A percentile compares a stretch with the other conserved stretches of the same genome.
phyloP scores from a whole-genome alignment of 192 early-diverging fungal species.

The Umbelopsis ramanniana region DNA sequence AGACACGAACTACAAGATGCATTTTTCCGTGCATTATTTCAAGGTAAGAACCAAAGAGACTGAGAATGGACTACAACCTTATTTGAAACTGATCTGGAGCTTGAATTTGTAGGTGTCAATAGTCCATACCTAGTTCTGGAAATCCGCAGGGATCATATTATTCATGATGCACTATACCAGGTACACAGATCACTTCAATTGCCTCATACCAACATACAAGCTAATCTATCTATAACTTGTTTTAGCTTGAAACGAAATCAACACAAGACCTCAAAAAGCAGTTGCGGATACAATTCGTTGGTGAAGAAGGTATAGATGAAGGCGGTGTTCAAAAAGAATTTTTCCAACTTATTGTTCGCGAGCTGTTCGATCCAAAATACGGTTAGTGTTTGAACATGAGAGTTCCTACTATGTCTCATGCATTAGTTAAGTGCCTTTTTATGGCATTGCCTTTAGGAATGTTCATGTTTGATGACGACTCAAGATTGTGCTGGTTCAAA shows the following conservation, averaged over 20 bases:
- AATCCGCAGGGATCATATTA: constrained; percentile 71
- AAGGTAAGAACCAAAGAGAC: constrained; percentile 25
- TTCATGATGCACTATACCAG: constrained; percentile 67
- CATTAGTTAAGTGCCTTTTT: background rate
- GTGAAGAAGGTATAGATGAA: constrained; percentile 93
- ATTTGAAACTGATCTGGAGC: background rate
- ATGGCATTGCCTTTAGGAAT: constrained; percentile 42
- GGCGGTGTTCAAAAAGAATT: constrained; percentile 96
- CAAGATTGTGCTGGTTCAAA: constrained; percentile 85
- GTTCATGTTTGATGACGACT: constrained; percentile 82
- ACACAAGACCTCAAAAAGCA: constrained; percentile 89
- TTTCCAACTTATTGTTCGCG: constrained; percentile 87
- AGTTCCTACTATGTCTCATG: background rate
- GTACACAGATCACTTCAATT: constrained; percentile 3
- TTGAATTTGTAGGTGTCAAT: constrained; percentile 51
- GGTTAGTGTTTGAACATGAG: constrained; percentile 47
- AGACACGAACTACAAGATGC: constrained; percentile 73
- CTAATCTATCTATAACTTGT: background rate
- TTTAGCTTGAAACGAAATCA: constrained; percentile 75
- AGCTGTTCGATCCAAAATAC: constrained; percentile 86
- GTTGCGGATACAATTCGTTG: constrained; percentile 87
- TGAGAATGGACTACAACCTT: too few relatives aligned
- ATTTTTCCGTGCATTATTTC: constrained; percentile 79
- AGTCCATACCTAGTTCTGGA: constrained; percentile 76
- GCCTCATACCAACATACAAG: background rate